phyloP scores from a whole-genome alignment of 352 stramenopile genomes.

The Globisporangium apiculatum region DNA sequence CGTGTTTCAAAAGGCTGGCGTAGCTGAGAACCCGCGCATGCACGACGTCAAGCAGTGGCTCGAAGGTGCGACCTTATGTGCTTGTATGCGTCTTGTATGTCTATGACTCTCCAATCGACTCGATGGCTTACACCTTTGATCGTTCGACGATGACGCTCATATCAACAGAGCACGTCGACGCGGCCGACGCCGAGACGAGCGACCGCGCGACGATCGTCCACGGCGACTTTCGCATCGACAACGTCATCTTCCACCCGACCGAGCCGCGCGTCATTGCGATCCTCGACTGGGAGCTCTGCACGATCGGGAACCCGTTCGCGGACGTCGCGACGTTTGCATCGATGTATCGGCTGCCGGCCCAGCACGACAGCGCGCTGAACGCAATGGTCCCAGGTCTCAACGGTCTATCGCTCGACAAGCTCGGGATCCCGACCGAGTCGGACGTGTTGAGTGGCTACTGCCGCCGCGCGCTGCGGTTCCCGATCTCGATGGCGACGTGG shows the following conservation, averaged over 20 bases:
- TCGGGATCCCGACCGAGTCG: conserved; percentile 58
- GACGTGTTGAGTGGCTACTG: conserved; percentile 59
- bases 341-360: conserved; percentile 36
- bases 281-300: conserved; percentile 86
- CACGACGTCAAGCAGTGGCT: conserved; percentile 51
- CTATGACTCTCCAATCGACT: neutral
- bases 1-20: conserved; percentile 36
- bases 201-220: conserved; percentile 54
- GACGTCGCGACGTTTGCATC: conserved; percentile 71
- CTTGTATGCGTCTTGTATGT: neutral
- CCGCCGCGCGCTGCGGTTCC: conserved; percentile 40
- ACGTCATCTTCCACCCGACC: conserved; percentile 82
- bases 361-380: conserved; percentile 27
- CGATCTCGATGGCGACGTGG: conserved; percentile 47
- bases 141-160: neutral
- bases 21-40: conserved; percentile 58
- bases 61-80: conserved; percentile 7
- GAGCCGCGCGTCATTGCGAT: conserved; percentile 76
- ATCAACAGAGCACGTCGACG: conserved; percentile 22
- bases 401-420: conserved; percentile 33
- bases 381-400: conserved; percentile 47
- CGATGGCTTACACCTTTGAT: neutral
- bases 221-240: conserved; percentile 86
- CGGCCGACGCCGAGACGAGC: conserved; percentile 38
- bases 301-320: conserved; percentile 76